Conservation (phyloP, 2,329 filamentous ascomycete genomes). For the Aspergillus carbonarius region DNA sequence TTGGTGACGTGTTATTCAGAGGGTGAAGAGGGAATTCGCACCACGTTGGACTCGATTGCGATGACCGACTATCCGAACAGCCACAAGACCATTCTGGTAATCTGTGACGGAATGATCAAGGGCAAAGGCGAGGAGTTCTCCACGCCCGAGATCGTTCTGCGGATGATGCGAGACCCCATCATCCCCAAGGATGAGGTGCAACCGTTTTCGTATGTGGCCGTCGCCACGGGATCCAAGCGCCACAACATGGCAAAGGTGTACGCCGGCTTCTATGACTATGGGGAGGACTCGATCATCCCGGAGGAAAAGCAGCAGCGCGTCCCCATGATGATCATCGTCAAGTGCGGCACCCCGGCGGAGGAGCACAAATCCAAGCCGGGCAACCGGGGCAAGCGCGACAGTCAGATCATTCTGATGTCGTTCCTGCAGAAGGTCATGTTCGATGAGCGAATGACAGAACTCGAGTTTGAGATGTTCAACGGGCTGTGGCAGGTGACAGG, state of each 20-base stretch:
- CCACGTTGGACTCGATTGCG: slow-evolving; percentile 91
- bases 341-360: slow-evolving; percentile 92
- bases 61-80: slow-evolving; percentile 99
- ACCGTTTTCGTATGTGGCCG: slow-evolving; percentile 92
- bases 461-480: slow-evolving; percentile 99
- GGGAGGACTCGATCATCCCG: slow-evolving; percentile 74
- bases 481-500: slow-evolving; percentile 98
- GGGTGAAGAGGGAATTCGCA: slow-evolving; percentile 86
- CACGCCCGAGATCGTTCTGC: slow-evolving; percentile 84
- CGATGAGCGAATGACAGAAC: slow-evolving; percentile 98
- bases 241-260: slow-evolving; percentile 99
- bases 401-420: slow-evolving; percentile 98
- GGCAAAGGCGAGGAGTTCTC: slow-evolving; percentile 83
- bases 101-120: slow-evolving; percentile 97
- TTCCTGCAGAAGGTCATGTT: slow-evolving; percentile 99
- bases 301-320: slow-evolving; percentile 90
- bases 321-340: slow-evolving; percentile 95
- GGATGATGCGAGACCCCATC: slow-evolving; percentile 93
- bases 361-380: slow-evolving; percentile 79
- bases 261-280: slow-evolving; percentile 97
- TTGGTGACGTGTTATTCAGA: slow-evolving; percentile 97
- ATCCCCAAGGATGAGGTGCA: slow-evolving; percentile 77
- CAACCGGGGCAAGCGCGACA: slow-evolving; percentile 97
- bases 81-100: slow-evolving; percentile 93
- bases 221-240: slow-evolving; percentile 90